A percentile compares a stretch with the other conserved stretches of the same genome.
phyloP scores from a whole-genome alignment of 352 stramenopile species.

The Pythium myriotylum region DNA sequence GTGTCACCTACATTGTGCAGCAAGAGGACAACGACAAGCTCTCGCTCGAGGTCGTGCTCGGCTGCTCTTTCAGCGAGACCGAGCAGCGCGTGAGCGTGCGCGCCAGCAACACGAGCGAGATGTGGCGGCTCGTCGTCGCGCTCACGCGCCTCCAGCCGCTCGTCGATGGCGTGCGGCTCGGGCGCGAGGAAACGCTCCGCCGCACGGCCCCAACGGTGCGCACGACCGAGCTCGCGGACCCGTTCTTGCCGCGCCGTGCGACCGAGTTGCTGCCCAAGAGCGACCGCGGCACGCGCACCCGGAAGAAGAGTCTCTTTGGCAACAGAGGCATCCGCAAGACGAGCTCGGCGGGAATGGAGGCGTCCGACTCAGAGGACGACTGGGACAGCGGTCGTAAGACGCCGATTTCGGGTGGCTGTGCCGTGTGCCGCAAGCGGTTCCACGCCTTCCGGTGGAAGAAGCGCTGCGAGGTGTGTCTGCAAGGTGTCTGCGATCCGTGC shows the following conservation, averaged over 20 bases:
- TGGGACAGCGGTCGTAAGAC: conserved; percentile 26
- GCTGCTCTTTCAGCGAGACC: conserved; percentile 29
- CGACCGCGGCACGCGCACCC: conserved; percentile 21
- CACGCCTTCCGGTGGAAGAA: conserved; percentile 80
- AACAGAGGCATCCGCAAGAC: conserved; percentile 21
- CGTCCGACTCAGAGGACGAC: conserved; percentile 31
- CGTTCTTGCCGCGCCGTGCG: conserved; percentile 9
- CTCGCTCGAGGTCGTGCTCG: conserved; percentile 65
- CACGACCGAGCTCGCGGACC: not conserved
- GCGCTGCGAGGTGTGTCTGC: conserved; percentile 60
- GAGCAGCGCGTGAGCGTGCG: conserved; percentile 26
- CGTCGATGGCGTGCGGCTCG: conserved; percentile 32
- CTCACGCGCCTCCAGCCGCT: conserved; percentile 63
- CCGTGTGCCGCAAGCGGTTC: conserved; percentile 64
- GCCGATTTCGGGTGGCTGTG: conserved; percentile 38
- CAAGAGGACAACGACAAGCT: conserved; percentile 40
- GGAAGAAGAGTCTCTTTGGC: conserved; percentile 22
- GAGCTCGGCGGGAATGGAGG: conserved; percentile 16
- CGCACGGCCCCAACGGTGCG: conserved; percentile 2
- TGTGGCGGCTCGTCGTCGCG: conserved; percentile 56
- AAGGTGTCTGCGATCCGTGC: conserved; percentile 65
- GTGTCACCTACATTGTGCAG: conserved; percentile 76
- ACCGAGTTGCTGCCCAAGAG: conserved; percentile 15
- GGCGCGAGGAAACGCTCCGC: conserved; percentile 34
- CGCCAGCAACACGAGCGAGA: conserved; percentile 46